phyloP scores from a whole-genome alignment of 83 land plant genomes.

The Picea mariana region DNA sequence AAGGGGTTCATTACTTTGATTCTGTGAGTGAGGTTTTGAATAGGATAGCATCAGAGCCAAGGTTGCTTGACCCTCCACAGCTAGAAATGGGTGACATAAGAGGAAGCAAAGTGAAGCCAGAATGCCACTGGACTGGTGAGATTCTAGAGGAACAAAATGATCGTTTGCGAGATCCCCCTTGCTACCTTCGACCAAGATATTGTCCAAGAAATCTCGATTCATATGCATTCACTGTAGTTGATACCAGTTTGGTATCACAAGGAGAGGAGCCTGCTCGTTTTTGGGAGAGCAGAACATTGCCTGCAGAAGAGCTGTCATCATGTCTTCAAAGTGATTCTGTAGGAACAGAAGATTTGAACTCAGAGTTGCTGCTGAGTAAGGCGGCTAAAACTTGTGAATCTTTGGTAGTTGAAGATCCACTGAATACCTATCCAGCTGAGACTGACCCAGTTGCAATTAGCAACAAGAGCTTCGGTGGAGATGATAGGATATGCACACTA shows the following conservation, averaged over 20 bases:
- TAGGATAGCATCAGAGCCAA: constrained; percentile 59
- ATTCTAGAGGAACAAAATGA: constrained; percentile 18
- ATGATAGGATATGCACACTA: neutral
- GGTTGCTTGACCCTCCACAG: constrained; percentile 36
- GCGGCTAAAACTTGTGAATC: neutral
- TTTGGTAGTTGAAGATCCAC: neutral
- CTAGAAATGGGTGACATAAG: constrained; percentile 22
- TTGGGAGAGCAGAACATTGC: constrained; percentile 42
- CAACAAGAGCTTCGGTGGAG: neutral
- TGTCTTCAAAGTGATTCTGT: constrained; percentile 14
- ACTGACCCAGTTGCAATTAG: neutral
- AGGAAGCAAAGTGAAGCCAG: constrained; percentile 14
- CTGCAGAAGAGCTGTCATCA: constrained; percentile 10
- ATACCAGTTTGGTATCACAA: constrained; percentile 44
- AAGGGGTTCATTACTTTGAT: constrained; percentile 75
- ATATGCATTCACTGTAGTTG: constrained; percentile 50
- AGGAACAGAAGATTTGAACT: constrained; percentile 8
- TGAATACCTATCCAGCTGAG: constrained; percentile 5
- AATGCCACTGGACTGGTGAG: constrained; percentile 8
- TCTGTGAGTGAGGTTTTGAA: constrained; percentile 69
- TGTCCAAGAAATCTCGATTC: constrained; percentile 20
- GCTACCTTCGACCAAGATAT: constrained; percentile 51
- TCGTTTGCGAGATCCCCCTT: constrained; percentile 15
- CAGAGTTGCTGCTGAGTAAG: constrained; percentile 5
- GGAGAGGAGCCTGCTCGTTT: constrained; percentile 27